phyloP scores from a whole-genome alignment of 2,329 filamentous ascomycete genomes.

The Gremmenia infestans region DNA sequence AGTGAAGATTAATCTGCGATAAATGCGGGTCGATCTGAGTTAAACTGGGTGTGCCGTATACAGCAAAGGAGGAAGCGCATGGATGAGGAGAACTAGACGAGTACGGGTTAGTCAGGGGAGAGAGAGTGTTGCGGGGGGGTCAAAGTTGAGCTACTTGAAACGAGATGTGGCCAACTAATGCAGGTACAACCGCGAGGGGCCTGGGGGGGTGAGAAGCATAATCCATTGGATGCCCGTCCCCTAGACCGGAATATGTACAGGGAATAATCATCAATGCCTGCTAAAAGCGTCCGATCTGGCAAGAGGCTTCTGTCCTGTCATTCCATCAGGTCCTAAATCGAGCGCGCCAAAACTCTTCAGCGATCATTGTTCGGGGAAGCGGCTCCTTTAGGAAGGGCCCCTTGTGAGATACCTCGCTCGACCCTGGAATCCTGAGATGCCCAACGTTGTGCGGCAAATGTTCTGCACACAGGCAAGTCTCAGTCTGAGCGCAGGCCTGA shows the following conservation, averaged over 20 bases:
- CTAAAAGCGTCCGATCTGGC: background rate
- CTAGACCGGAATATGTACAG: background rate
- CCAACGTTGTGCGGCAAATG: background rate
- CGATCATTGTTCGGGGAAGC: background rate
- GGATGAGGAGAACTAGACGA: background rate
- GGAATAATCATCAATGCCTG: background rate
- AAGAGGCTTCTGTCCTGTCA: background rate
- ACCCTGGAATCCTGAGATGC: background rate
- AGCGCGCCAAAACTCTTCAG: background rate
- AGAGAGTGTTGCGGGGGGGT: background rate
- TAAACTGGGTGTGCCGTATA: background rate
- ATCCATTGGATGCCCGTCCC: background rate
- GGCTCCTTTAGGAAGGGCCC: background rate
- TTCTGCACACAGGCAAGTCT: background rate
- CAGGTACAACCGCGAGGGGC: conserved; percentile 7
- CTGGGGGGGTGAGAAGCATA: background rate
- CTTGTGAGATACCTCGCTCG: background rate
- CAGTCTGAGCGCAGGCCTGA: background rate
- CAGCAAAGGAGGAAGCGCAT: background rate
- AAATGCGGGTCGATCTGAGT: background rate
- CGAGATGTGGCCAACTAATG: conserved; percentile 4
- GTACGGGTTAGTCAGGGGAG: background rate
- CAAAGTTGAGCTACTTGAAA: background rate
- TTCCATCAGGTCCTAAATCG: background rate
- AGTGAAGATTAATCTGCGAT: background rate